Base-by-base conservation (phyloP, 2,329 filamentous ascomycete genomes). In the Phialemonium atrogriseum region DNA sequence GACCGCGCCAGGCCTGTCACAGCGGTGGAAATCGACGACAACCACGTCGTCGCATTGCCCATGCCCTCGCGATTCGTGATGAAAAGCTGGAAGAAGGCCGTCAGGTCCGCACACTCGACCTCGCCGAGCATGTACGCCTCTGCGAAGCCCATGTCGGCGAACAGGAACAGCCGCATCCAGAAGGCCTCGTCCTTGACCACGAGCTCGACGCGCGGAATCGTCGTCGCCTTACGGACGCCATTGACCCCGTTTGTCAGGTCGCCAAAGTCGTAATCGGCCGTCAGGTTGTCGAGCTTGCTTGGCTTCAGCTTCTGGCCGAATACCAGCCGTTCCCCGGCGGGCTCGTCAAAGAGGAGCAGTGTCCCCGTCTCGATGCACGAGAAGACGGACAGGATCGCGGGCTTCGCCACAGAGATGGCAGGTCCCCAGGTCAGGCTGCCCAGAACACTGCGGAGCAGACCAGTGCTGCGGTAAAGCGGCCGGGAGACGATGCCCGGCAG, bases 121-220 rank as follows among this genome's bases (percentile, higher is more conserved):
- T 85, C 80, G 26, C 75, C 76, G 11, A 84, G 62, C 77, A 85
- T 84, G 47, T 81, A 84, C 17, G 77, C 72, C 51, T 82, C 76
- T 10, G 79, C 73, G 41, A 85, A 83, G 3, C 80, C 80, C 77
- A 85, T 84, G 51, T 85, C 80, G 22, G 73, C 77, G 47, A 83
- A 82, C 17, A 85, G 55, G 27, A 79, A 65, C 31, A 83, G 54
- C 24, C 80, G 68, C 46, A 82, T 67, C 79, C 79, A 85, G 49
- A 84, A 84, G 18, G 74, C 64, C 40, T 83, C 77, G 44, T 72
- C 71, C 48, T 72, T 69, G 7, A 84, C 67, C 10, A 68, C 61
- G 20, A 84, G 55, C 43, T 77, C 68, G 4, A 74, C 65, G 5
- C 57, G 53, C 3, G 62, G 63, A 1, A 58, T 10, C 47, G 56